phyloP scores from a whole-genome alignment of 306 rosid species.

The Astragalus glycyphyllos region DNA sequence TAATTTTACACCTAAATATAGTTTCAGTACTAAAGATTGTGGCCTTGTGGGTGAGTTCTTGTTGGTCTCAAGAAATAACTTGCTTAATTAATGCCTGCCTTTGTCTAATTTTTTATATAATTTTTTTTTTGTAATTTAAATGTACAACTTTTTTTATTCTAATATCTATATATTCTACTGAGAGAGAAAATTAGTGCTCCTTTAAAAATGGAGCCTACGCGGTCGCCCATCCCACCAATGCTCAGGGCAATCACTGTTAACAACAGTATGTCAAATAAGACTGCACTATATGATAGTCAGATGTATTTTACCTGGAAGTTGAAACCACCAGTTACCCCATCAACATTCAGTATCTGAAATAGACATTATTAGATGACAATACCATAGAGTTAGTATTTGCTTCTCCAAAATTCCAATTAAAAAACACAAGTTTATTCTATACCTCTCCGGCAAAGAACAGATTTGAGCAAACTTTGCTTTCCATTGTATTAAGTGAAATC shows the following conservation, averaged over 20 bases:
- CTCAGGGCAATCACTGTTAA: neutral
- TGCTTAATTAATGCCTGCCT: too few relatives aligned
- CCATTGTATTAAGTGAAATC: conserved; percentile 84
- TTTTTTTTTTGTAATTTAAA: too few relatives aligned
- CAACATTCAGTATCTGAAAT: conserved; percentile 80
- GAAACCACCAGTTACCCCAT: conserved; percentile 95
- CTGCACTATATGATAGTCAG: conserved; percentile 2
- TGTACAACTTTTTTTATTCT: too few relatives aligned
- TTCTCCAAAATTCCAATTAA: conserved; percentile 26
- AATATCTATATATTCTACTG: too few relatives aligned
- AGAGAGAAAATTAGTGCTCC: too few relatives aligned
- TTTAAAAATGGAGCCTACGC: too few relatives aligned
- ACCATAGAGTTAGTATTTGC: neutral
- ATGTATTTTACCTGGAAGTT: conserved; percentile 79
- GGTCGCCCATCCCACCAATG: too few relatives aligned
- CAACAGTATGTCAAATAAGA: conserved; percentile 26
- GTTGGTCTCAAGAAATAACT: too few relatives aligned
- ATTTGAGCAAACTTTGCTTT: conserved; percentile 70
- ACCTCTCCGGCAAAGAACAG: conserved; percentile 97
- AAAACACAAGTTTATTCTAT: conserved; percentile 16
- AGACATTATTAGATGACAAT: conserved; percentile 35
- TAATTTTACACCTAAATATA: too few relatives aligned
- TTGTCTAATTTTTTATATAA: too few relatives aligned
- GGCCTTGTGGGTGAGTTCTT: too few relatives aligned
- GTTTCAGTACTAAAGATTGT: too few relatives aligned